Percentiles rank a stretch among this genome's conserved stretches.
These are phyloP conservation scores for Monilinia fructigena DNA, from an alignment of 2,329 filamentous ascomycete genomes.

Conservation along the genomic window DNA sequence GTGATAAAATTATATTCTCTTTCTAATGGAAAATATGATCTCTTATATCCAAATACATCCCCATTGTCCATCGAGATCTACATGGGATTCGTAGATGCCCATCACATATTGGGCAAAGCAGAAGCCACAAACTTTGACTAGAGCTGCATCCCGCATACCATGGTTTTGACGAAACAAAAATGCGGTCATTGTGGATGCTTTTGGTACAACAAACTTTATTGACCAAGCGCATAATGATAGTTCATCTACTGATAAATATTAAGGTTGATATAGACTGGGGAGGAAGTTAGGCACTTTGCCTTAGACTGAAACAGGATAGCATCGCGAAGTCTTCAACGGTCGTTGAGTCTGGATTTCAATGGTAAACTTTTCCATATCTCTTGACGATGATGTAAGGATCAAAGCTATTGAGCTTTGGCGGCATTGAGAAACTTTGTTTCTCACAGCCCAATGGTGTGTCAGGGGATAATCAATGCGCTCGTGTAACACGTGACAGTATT, in stretches of 20 bases:
- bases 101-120: neutral
- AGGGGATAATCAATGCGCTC: slow-evolving; percentile 16
- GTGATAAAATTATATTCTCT: neutral
- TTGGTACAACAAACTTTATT: neutral
- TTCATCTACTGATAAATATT: slow-evolving; percentile 1
- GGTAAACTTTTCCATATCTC: slow-evolving; percentile 3
- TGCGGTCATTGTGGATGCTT: neutral
- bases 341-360: neutral
- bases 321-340: neutral
- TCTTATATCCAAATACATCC: slow-evolving; percentile 7
- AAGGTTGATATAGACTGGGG: neutral
- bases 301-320: neutral
- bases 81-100: neutral
- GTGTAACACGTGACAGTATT: neutral
- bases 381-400: neutral
- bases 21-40: neutral
- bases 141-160: neutral
- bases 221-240: neutral
- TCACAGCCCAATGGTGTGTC: neutral
- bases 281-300: neutral
- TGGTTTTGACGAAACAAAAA: neutral
- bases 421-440: slow-evolving; percentile 1
- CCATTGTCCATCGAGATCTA: neutral
- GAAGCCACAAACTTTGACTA: slow-evolving; percentile 1
- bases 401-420: neutral